Evolutionary conservation across 140 eudicot species (phyloP), one percentile per base, ranked within the genome.

Genomic region (Erigeron philadelphicus): DNA sequence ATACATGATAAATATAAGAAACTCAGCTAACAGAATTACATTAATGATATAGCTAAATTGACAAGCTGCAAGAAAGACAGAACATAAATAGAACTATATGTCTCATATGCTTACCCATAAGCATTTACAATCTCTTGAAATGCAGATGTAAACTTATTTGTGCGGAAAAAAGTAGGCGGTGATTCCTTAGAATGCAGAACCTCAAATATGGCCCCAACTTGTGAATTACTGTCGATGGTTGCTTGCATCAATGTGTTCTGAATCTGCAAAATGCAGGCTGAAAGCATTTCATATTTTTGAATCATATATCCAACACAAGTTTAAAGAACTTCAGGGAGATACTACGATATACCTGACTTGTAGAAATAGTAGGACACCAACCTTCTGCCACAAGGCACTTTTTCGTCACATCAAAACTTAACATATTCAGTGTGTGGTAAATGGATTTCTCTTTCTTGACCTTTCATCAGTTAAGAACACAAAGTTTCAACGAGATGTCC

Each of bases 371-470:
- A 55, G 97, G 97, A 81, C 94, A 86, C 95, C 97, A 90, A 53
- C 97, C 97, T 84, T 90, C 94, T 44, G 94, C 97, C 15, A 90
- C 97, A 42, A 90, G 97, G 77, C 97, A 87, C 81, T 90, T 87
- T 66, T 83, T 87, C n/a, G 97, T 90, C 72, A 90, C 97, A 75
- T 90, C 97, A 53, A 87, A 74, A 69, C 90, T 83, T 68, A 90
- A 90, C 97, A 90, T 87, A 68, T 90, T 87, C 67, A 90, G 64
- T 59, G 82, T 81, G 67, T 90, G 95, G 78, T 85, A 90, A 67
- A 87, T 75, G 45, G 88, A 90, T 79, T 87, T 87, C 78, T 90
- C 95, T 83, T 80, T 85, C 82, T 79, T 87, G 75, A 90, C 95
- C 97, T 90, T 67, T 56, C 35, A 75, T 23, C 64, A 70, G 53